Base-by-base conservation (phyloP, 2,329 filamentous ascomycete species). In the Penicillium brasilianum region DNA sequence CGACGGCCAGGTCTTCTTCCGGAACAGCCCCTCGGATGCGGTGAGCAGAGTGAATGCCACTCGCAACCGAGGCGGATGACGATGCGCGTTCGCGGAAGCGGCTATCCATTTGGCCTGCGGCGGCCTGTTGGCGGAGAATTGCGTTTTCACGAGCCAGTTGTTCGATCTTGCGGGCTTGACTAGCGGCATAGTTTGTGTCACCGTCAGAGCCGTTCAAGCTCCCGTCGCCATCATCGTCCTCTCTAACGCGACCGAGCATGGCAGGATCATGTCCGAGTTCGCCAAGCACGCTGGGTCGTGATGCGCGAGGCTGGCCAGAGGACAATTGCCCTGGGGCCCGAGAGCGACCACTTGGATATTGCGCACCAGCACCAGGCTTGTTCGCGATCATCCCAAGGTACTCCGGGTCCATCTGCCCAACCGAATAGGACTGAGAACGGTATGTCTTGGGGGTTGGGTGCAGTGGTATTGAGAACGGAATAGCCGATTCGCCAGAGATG, bases 371-470 rank as follows among this genome's bases (percentile, higher is more conserved):
- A 43, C 69, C 62, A 8, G 72, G 65, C 59, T 74, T 77, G 44
- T 68, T 74, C n/a, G 74, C 69, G 59, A 75, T 69, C 20, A 76
- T 58, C 25, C 66, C 71, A 16, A 76, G 56, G 22, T 73, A 71
- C 60, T 94, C 91, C 0, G 88, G 85, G 56, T 97, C 93, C 62
- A 93, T 82, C 74, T 97, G 93, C 4, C 93, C 93, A 51, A 96
- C 94, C 0, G 94, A 98, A 77, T 98, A 98, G 4, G 95, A 98
- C 76, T 97, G 92, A 6, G 95, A 99, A 46, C 95, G 89, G 70
- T 96, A 95, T 1, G 92, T 93, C 77, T 98, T 98, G 1, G 91
- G 91, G 0, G 92, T 95, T 0, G 94, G 93, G 65, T 96, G 91
- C 20, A 96, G 83, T 4, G 93, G 93, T 67, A 96, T 96, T 7